Evolutionary conservation across 331 rosid genomes (phyloP), one percentile per base, ranked within the genome.

Genomic region (Rosa hybrid): DNA sequence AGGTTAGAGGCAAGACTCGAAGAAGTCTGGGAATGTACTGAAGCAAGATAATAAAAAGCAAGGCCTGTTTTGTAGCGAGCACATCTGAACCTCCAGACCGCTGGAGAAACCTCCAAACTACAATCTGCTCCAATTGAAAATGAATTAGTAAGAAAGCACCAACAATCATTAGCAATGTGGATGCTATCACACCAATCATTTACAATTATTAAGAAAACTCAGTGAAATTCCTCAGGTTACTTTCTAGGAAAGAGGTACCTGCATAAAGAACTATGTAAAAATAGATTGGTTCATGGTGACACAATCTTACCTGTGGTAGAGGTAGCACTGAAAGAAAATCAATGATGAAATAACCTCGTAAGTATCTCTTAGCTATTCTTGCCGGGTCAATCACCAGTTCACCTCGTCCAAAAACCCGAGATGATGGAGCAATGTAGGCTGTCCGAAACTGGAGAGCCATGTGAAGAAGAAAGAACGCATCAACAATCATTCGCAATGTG

Each of bases 331-430:
- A 80, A 51, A 93, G 86, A 81, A 95, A 90, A 86, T 95, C 99
- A 39, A 95, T 78, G 81, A 95, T 90, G 88, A 95, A 95, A 84
- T 90, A 87, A 76, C 85, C 84, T 84, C 86, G 87, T 90, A 95
- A 75, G 90, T 95, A 95, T 78, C 99, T 88, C 83, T 88, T 92
- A 23, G 98, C 98, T 76, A 95, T 95, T 85, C 91, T 88, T 64
- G 90, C 90, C 1, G 98, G 80, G 81, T 90, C 97, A 84, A 95
- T 95, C 87, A 95, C 98, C 86, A 95, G 97, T 90, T 95, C 98
- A 82, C 98, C 98, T 80, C 98, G 90, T 83, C 98, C 98, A 85
- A 95, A 95, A 81, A 95, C 98, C 90, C 98, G 96, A 82, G 98
- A 95, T 49, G 98, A 95, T 77, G 98, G 98, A 82, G 98, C 98